phyloP scores from a whole-genome alignment of 192 early-diverging fungal genomes.

The Phlyctochytrium bullatum region DNA sequence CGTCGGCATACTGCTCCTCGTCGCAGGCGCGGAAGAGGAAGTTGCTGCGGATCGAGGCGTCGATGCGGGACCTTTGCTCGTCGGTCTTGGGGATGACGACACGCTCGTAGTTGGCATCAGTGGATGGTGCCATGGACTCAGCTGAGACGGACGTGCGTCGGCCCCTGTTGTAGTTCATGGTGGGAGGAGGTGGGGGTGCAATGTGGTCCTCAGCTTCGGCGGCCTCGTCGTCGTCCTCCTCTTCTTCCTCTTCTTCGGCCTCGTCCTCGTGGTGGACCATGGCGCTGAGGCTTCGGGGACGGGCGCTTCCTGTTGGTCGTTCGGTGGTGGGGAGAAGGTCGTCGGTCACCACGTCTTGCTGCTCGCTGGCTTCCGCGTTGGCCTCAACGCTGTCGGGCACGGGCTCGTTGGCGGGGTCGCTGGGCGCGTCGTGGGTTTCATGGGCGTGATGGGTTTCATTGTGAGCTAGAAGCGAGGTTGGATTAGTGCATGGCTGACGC shows the following conservation, averaged over 20 bases:
- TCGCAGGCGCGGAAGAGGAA: constrained; percentile 94
- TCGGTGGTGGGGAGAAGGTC: background rate
- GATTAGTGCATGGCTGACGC: background rate
- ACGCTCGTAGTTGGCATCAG: constrained; percentile 77
- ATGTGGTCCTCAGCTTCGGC: constrained; percentile 54
- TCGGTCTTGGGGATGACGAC: constrained; percentile 86
- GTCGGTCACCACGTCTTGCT: constrained; percentile 8
- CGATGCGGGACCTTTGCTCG: constrained; percentile 83
- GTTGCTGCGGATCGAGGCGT: constrained; percentile 80
- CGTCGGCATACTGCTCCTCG: constrained; percentile 94
- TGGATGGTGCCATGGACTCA: constrained; percentile 98
- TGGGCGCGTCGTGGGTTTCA: background rate
- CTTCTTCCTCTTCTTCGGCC: constrained; percentile 45
- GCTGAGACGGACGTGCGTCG: constrained; percentile 95
- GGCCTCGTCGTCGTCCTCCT: constrained; percentile 53
- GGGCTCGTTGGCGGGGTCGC: background rate
- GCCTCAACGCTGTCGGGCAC: constrained; percentile 5
- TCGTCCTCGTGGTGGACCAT: constrained; percentile 36
- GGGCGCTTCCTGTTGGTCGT: background rate
- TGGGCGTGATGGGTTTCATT: background rate
- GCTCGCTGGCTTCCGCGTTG: constrained; percentile 40
- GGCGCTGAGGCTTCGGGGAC: background rate
- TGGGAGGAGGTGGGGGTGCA: constrained; percentile 50
- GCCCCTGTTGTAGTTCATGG: constrained; percentile 75
- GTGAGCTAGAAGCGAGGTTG: background rate